These are phyloP conservation scores for Macrophomina phaseolina DNA, from an alignment of 2,329 filamentous ascomycete genomes.

Conservation along the genomic window DNA sequence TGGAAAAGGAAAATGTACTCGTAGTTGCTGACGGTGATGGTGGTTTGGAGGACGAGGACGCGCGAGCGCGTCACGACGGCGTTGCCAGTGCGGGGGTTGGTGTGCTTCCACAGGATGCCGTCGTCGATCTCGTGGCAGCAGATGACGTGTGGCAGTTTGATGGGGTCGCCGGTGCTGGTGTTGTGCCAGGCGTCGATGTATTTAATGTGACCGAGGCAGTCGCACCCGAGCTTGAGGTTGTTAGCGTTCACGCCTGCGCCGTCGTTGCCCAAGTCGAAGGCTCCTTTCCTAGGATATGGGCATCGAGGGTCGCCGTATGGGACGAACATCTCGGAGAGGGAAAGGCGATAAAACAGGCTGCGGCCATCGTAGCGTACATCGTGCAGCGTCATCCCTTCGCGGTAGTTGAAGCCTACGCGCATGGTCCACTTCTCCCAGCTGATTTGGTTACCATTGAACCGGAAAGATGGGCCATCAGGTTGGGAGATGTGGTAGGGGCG, in stretches of 20 bases:
- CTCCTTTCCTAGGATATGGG: constrained; percentile 50
- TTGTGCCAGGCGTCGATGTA: constrained; percentile 51
- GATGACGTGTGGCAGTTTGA: constrained; percentile 49
- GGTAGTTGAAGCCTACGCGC: constrained; percentile 53
- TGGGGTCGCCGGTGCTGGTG: constrained; percentile 41
- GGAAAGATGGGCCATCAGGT: constrained; percentile 37
- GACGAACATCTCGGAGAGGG: constrained; percentile 53
- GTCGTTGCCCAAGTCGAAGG: constrained; percentile 53
- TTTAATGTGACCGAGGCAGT: constrained; percentile 52
- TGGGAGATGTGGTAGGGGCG: constrained; percentile 34
- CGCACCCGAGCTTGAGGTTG: constrained; percentile 50
- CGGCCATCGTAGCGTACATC: constrained; percentile 48
- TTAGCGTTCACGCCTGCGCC: constrained; percentile 52
- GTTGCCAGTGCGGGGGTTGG: constrained; percentile 45
- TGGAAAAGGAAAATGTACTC: constrained; percentile 53
- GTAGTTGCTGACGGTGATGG: constrained; percentile 52
- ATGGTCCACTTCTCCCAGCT: constrained; percentile 54
- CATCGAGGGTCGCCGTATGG: constrained; percentile 51
- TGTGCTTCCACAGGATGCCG: constrained; percentile 50
- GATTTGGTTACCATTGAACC: constrained; percentile 32
- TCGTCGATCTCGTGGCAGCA: constrained; percentile 51
- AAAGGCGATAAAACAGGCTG: constrained; percentile 50
- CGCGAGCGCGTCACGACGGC: constrained; percentile 43
- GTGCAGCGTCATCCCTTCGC: constrained; percentile 51
- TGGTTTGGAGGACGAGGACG: constrained; percentile 45